Conservation (phyloP, 805 yeast species). For the Hanseniaspora mollemarum region DNA sequence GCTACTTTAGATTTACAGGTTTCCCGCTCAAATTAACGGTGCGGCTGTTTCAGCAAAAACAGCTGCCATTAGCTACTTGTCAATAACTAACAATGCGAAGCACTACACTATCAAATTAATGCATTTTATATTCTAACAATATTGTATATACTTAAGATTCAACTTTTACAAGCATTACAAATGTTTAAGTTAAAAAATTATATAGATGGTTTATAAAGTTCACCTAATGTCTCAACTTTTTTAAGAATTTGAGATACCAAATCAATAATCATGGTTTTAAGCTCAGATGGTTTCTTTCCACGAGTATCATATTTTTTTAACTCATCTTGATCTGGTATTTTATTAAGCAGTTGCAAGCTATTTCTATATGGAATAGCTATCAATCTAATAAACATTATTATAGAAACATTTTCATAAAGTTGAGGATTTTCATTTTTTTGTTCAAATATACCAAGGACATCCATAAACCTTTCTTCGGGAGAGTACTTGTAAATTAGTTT, state of each 20-base stretch:
- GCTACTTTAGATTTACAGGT: no score
- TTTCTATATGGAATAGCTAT: background rate
- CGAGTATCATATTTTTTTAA: background rate
- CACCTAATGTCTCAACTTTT: background rate
- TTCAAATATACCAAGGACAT: background rate
- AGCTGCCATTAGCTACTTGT: no score
- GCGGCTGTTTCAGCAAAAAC: no score
- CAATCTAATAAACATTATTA: background rate
- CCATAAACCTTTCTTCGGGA: background rate
- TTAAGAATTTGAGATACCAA: background rate
- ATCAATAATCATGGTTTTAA: background rate
- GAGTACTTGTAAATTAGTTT: background rate
- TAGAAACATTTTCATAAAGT: background rate
- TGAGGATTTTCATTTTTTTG: background rate
- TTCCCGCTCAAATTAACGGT: no score
- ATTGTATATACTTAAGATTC: background rate
- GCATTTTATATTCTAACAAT: no score
- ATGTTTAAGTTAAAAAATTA: no score
- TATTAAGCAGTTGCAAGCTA: background rate
- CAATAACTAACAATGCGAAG: no score
- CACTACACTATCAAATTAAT: no score
- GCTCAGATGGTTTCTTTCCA: background rate
- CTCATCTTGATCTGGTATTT: background rate
- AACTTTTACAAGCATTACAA: no score
- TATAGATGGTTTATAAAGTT: background rate